These are phyloP conservation scores for Cordyceps cicadae DNA, from an alignment of 2,329 filamentous ascomycete species.

Conservation along the genomic window DNA sequence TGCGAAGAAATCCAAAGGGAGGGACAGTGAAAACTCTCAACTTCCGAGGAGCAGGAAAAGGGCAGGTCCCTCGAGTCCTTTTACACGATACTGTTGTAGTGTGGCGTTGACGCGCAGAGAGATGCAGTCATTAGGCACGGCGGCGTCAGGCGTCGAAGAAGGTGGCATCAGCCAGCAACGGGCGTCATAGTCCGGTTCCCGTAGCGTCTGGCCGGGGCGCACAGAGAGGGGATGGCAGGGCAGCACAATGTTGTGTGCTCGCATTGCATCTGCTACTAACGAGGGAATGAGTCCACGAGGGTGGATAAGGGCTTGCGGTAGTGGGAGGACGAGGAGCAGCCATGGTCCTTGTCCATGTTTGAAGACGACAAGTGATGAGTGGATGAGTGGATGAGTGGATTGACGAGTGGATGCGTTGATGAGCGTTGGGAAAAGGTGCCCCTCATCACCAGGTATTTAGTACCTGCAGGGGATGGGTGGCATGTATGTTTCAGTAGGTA, in stretches of 20 bases:
- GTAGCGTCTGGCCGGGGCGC: neutral
- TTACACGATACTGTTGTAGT: neutral
- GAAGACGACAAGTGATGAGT: neutral
- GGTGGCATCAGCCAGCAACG: neutral
- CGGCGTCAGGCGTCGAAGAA: neutral
- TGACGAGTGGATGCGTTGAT: neutral
- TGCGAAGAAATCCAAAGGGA: neutral
- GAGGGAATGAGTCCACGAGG: neutral
- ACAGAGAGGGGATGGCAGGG: neutral
- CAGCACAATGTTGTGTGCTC: neutral
- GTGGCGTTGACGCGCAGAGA: conserved; percentile 6
- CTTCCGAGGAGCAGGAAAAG: neutral
- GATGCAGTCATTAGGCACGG: conserved; percentile 2
- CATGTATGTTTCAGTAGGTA: no score
- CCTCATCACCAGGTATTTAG: neutral
- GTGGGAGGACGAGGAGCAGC: neutral
- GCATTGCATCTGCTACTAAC: neutral
- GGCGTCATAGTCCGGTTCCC: neutral
- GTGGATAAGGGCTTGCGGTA: conserved; percentile 3
- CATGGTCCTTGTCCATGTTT: neutral
- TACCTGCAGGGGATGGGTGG: no score
- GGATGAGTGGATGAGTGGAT: neutral
- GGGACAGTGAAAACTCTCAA: neutral
- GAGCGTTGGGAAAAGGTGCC: neutral
- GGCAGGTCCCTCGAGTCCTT: neutral